phyloP scores from a whole-genome alignment of 2,329 filamentous ascomycete genomes.

The Trichoderma citrinoviride region DNA sequence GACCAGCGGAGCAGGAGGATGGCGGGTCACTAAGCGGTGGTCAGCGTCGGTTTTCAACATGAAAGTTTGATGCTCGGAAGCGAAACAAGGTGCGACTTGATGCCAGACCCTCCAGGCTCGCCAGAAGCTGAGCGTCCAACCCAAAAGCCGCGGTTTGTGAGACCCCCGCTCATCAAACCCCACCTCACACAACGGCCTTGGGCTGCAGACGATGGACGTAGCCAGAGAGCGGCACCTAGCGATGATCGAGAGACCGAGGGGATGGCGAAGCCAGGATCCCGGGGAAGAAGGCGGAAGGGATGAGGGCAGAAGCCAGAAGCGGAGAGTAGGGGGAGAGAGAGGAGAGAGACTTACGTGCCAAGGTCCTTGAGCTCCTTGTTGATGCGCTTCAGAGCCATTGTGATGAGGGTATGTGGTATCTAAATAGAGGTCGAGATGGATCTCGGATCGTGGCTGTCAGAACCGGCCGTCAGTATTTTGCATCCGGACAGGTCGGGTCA shows the following conservation, averaged over 20 bases:
- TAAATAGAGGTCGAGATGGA: slow-evolving; percentile 25
- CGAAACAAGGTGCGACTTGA: neutral
- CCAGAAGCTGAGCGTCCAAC: slow-evolving; percentile 1
- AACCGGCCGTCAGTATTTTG: slow-evolving; percentile 13
- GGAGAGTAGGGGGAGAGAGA: slow-evolving; percentile 5
- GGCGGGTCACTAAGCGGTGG: slow-evolving; percentile 75
- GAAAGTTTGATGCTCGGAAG: neutral
- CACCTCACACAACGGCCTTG: slow-evolving; percentile 19
- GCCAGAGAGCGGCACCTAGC: slow-evolving; percentile 26
- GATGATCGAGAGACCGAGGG: neutral
- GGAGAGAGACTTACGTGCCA: slow-evolving; percentile 62
- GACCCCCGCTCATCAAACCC: slow-evolving; percentile 18
- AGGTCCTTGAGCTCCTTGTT: slow-evolving; percentile 92
- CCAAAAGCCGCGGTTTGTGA: slow-evolving; percentile 23
- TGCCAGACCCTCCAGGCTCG: neutral
- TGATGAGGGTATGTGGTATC: slow-evolving; percentile 34
- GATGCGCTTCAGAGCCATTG: slow-evolving; percentile 89
- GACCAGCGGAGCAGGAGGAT: slow-evolving; percentile 96
- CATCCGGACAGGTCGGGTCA: slow-evolving; percentile 21
- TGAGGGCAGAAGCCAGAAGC: neutral
- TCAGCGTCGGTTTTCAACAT: slow-evolving; percentile 26
- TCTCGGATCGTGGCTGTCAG: slow-evolving; percentile 26
- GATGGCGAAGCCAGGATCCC: slow-evolving; percentile 21
- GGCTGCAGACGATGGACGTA: slow-evolving; percentile 20
- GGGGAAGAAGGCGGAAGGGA: too few relatives aligned